Evolutionary conservation across 1,284 basidiomycete species (phyloP).

Genomic region (Apiotrichum gracile): DNA sequence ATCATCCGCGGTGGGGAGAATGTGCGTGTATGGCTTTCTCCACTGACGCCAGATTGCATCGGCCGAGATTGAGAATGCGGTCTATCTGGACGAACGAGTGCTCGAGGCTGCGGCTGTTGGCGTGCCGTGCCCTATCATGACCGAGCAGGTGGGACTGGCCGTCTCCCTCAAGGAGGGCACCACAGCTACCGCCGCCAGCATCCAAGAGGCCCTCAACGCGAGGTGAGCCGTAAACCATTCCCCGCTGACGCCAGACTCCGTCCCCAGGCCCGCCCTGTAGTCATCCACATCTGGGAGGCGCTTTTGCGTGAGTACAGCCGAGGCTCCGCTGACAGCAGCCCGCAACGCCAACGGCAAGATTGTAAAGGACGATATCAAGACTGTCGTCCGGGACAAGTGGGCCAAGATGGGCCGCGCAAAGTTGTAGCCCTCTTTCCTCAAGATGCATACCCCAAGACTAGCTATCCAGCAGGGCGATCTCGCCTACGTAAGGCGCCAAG

Average conservation of each 20-base stretch:
- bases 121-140: constrained; percentile 28
- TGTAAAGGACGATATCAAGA: constrained; percentile 2
- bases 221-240: background rate
- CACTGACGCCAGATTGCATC: constrained; percentile 26
- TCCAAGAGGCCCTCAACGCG: background rate
- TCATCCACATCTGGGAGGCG: background rate
- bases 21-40: background rate
- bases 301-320: background rate
- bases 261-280: background rate
- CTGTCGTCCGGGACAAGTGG: constrained; percentile 1
- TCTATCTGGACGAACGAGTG: constrained; percentile 29
- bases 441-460: too few species aligned
- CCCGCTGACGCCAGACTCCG: background rate
- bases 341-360: constrained; percentile 5
- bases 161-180: constrained; percentile 21
- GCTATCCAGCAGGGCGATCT: too few species aligned
- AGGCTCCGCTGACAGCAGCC: background rate
- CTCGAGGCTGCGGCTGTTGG: constrained; percentile 34
- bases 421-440: too few species aligned
- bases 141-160: constrained; percentile 33
- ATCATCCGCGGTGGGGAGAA: constrained; percentile 45
- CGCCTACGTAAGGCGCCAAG: too few species aligned
- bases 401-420: background rate
- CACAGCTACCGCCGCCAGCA: constrained; percentile 1
- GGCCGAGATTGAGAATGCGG: constrained; percentile 37